Conservation (phyloP, 1,284 basidiomycete species). For the Amylostereum chailletii region DNA sequence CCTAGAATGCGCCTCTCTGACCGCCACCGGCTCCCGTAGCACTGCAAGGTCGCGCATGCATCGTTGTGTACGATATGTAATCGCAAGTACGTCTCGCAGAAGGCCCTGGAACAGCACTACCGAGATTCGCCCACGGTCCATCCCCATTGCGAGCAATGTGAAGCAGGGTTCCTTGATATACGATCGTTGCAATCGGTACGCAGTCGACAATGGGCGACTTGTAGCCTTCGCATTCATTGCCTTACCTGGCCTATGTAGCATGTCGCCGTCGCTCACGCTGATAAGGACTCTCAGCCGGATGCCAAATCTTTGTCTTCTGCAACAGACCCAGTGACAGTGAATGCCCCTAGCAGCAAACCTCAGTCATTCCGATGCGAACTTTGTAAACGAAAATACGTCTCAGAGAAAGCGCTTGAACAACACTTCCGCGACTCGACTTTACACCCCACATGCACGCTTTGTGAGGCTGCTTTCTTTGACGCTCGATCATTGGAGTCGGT, state of each 20-base stretch:
- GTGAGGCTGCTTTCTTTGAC: slow-evolving; percentile 20
- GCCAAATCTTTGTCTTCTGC: not conserved
- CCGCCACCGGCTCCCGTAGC: not conserved
- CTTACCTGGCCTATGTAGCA: not conserved
- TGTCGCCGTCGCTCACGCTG: not conserved
- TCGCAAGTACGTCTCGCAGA: not conserved
- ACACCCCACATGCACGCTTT: slow-evolving; percentile 33
- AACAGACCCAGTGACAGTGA: not conserved
- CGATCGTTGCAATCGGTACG: slow-evolving; percentile 6
- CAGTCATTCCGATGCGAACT: slow-evolving; percentile 17
- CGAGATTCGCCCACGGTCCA: not conserved
- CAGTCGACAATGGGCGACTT: slow-evolving; percentile 17
- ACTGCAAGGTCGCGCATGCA: not conserved
- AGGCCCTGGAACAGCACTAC: not conserved
- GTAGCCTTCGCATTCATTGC: not conserved
- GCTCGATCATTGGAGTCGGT: slow-evolving; percentile 1
- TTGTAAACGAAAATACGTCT: slow-evolving; percentile 22
- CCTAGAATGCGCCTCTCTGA: too few species aligned
- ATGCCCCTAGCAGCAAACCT: not conserved
- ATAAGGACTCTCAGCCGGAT: not conserved
- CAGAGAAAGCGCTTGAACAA: slow-evolving; percentile 25
- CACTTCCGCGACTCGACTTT: slow-evolving; percentile 32
- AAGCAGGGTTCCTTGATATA: not conserved
- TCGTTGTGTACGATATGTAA: not conserved
- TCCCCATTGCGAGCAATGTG: not conserved